phyloP scores from a whole-genome alignment of 768 basidiomycete species.

The Heimioporus sp. region DNA sequence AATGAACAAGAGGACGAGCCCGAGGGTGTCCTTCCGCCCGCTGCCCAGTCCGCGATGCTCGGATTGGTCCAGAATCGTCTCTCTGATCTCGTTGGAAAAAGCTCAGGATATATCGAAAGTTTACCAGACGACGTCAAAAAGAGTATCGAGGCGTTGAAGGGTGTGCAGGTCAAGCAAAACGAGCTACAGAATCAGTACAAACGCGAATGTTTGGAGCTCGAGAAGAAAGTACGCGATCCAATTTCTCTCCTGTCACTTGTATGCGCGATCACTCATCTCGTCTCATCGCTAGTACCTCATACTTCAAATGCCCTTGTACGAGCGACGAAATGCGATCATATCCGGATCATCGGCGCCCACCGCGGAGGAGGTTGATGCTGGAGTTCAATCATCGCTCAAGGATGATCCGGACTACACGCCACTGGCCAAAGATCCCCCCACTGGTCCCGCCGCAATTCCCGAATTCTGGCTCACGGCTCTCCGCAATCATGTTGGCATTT shows the following conservation, averaged over 20 bases:
- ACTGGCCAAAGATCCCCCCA: slow-evolving; percentile 51
- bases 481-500: slow-evolving; percentile 83
- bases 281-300: slow-evolving; percentile 56
- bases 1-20: slow-evolving; percentile 68
- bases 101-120: slow-evolving; percentile 92
- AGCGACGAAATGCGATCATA: slow-evolving; percentile 83
- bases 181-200: slow-evolving; percentile 91
- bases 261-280: slow-evolving; percentile 10
- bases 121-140: slow-evolving; percentile 79
- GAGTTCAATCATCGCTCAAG: slow-evolving; percentile 68
- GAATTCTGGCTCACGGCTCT: slow-evolving; percentile 99
- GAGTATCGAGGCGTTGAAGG: slow-evolving; percentile 89
- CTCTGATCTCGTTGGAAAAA: slow-evolving; percentile 80
- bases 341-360: slow-evolving; percentile 72
- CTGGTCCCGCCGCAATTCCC: slow-evolving; percentile 56
- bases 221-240: slow-evolving; percentile 75
- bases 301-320: slow-evolving; percentile 81
- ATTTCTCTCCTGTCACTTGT: slow-evolving; percentile 6
- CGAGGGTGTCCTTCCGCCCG: slow-evolving; percentile 40
- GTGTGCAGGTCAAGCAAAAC: slow-evolving; percentile 88
- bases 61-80: slow-evolving; percentile 89
- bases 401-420: slow-evolving; percentile 71
- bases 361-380: slow-evolving; percentile 78
- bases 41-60: slow-evolving; percentile 65
- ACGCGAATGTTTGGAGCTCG: slow-evolving; percentile 89